Base-by-base conservation (phyloP, 768 basidiomycete genomes). In the Rhodotorula babjevae region DNA sequence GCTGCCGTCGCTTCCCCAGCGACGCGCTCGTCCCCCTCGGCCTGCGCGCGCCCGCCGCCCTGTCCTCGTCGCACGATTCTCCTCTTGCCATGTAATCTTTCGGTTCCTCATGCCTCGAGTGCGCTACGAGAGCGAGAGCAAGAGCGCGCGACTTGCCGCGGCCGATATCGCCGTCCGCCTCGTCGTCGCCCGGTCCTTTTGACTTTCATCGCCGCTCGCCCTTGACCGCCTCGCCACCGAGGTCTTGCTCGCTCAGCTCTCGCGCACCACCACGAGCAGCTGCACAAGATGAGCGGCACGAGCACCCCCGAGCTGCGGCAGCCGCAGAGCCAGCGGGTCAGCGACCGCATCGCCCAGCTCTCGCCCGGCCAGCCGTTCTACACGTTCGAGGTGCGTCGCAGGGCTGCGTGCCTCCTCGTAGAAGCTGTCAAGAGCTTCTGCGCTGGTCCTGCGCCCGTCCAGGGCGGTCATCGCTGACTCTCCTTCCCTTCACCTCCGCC, bases 321-420 rank as follows among this genome's bases (percentile, higher is more conserved):
- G 36, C 62, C 53, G 11, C 36, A n/a, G 52, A 40, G 57, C 36
- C 62, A 67, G 50, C 92, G 90, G 82, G 80, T 95, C 63, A 84
- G 85, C 3, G 86, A 90, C 72, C 89, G 89, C 79, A 87, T 96
- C 70, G 79, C 82, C 6, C 72, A 81, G 9, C 83, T 84, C 58
- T 71, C 61, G 12, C 80, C 83, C 16, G 68, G 80, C 3, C 82
- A 78, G n/a, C 91, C 92, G 0, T 95, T 91, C 82, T 96, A 88
- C 79, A 92, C 91, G 0, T 92, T 95, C 81, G 95, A 98, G 60
- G 78, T 77, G n/a, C 57, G 72, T 42, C 11, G 4, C 19, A 12
- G 29, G 7, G 2, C 27, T 6, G 23, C 29, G 16, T 15, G 10
- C 27, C 2, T 2, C 23, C 15, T 46, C 42, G 11, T 11, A 15